Base-by-base conservation (phyloP, 495 filamentous ascomycete species). In the Tuber indicum region DNA sequence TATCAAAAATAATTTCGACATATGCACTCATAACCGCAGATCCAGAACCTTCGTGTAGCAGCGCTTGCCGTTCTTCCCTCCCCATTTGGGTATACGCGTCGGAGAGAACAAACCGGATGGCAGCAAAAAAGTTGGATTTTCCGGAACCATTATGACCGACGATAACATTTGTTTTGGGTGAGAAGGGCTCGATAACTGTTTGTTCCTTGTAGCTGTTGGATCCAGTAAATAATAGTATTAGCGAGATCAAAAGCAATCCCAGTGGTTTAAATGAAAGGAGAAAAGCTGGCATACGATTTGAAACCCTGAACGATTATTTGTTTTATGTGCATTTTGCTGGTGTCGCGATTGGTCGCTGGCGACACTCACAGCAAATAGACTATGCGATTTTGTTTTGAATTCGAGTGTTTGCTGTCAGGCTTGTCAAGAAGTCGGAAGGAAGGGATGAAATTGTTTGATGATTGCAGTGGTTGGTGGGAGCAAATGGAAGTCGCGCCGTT, bases 241-340 rank as follows among this genome's bases (percentile, higher is more conserved):
- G 36, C 42, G 41, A 71, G 44, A 23, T 23, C 36, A n/a, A 39
- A 32, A 39, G 26, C 49, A 32, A 14, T 36, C 17, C 66, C 46
- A 70, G 46, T 36, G 78, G 74, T 26, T 21, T 45, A 17, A 49
- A 46, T 76, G 41, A 45, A 71, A 8, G 47, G 36, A 23, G 36
- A 23, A 39, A 49, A 32, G 58, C 58, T 66, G 74, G 79, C 86
- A 75, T 85, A 97, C 95, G 95, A 97, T 87, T 98, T 98, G 87
- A 99, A 99, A 89, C 96, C 96, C 83, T 99, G 96, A 83, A 99
- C 98, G 86, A 98, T 99, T 84, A 99, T 97, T 87, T 99, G 96
- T 85, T 98, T 98, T 89, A 99, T 98, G 86, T 96, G 94, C 94
- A 98, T 97, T 84, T 85, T 90, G 86, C 81, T 76, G 78, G 81